These are phyloP conservation scores for Parathielavia appendiculata DNA, from an alignment of 495 filamentous ascomycete species.

Conservation along the genomic window DNA sequence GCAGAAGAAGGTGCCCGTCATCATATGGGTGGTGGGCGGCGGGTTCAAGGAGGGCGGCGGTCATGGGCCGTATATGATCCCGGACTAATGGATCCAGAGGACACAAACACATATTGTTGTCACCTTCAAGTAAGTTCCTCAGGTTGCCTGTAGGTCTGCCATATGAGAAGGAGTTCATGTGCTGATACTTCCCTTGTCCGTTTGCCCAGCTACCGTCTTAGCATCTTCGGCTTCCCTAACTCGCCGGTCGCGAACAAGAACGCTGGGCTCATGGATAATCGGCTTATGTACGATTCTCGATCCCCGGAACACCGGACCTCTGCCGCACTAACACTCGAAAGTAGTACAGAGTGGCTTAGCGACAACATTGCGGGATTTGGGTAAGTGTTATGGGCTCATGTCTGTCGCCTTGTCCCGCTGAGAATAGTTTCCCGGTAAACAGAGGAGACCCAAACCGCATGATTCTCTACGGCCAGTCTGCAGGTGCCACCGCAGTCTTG, in stretches of 20 bases:
- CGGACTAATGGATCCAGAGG: constrained; percentile 32
- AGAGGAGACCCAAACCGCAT: constrained; percentile 42
- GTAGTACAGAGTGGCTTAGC: constrained; percentile 42
- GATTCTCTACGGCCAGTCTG: constrained; percentile 44
- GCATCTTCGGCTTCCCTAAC: constrained; percentile 37
- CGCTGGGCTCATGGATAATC: constrained; percentile 52
- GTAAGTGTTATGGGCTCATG: constrained; percentile 26
- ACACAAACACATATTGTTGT: constrained; percentile 35
- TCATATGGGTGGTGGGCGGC: constrained; percentile 27
- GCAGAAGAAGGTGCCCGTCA: constrained; percentile 28
- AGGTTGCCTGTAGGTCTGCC: neutral
- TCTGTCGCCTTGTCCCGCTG: neutral
- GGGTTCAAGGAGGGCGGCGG: constrained; percentile 15
- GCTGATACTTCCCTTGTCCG: neutral
- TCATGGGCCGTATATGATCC: constrained; percentile 28
- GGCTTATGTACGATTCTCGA: constrained; percentile 26
- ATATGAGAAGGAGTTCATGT: neutral
- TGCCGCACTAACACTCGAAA: neutral
- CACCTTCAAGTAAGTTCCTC: constrained; percentile 27
- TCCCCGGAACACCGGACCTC: neutral
- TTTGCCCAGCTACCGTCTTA: constrained; percentile 31
- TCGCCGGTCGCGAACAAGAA: constrained; percentile 34
- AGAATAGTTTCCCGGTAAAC: constrained; percentile 10
- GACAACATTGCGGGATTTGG: constrained; percentile 54
- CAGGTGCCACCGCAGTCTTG: constrained; percentile 43